Percentiles rank a stretch among this genome's conserved stretches.
Evolutionary conservation across 208 protist genomes (phyloP).

Genomic region (Entamoeba moshkovskii): DNA sequence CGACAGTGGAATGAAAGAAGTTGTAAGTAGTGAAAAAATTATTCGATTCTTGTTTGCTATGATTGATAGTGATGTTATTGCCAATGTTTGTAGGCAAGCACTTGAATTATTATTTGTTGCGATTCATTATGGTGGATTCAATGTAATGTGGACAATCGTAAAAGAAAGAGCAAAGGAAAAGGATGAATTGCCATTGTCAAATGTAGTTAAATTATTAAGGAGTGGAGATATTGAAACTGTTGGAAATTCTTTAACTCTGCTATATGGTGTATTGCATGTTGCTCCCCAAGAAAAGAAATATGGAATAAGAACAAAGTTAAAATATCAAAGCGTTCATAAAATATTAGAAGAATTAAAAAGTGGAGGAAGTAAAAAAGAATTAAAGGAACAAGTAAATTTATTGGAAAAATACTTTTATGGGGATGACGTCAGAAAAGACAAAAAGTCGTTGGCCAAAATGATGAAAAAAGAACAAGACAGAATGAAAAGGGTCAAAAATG

Average conservation of each 20-base stretch:
- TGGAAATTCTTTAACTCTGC: background rate
- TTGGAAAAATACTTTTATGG: background rate
- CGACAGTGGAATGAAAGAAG: background rate
- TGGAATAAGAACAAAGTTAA: background rate
- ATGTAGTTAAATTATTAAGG: background rate
- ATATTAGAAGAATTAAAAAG: background rate
- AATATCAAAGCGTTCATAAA: background rate
- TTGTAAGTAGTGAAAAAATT: background rate
- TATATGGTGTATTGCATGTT: background rate
- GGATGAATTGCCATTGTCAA: background rate
- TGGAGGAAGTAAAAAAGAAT: background rate
- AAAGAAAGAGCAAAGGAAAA: background rate
- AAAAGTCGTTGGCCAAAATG: background rate
- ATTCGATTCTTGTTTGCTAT: background rate
- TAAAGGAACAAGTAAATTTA: background rate
- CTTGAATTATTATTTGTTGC: background rate
- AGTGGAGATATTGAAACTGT: background rate
- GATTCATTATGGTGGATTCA: background rate
- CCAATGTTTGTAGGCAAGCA: background rate
- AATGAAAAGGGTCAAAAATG: background rate
- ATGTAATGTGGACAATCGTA: background rate
- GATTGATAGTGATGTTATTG: background rate
- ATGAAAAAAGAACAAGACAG: background rate
- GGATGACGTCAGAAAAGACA: background rate
- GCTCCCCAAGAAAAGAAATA: background rate